phyloP scores from a whole-genome alignment of 345 rosid species.

The Corchorus capsularis region DNA sequence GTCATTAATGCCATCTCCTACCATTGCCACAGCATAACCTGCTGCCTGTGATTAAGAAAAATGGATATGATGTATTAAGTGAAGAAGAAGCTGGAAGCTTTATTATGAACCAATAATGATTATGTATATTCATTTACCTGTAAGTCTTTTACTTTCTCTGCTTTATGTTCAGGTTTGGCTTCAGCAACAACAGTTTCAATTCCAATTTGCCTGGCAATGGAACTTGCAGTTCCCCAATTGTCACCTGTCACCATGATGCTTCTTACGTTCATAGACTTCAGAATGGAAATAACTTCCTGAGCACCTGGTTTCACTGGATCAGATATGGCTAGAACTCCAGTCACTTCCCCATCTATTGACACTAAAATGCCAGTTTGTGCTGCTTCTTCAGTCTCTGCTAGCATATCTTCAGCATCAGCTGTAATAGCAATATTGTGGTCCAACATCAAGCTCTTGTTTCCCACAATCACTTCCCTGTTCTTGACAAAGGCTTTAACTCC shows the following conservation, averaged over 20 bases:
- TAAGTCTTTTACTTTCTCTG: conserved; percentile 79
- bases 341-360: conserved; percentile 56
- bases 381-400: conserved; percentile 70
- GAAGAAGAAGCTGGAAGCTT: background rate
- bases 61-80: background rate
- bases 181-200: conserved; percentile 78
- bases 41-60: conserved; percentile 43
- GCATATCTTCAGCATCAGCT: conserved; percentile 64
- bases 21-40: conserved; percentile 85
- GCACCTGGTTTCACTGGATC: conserved; percentile 86
- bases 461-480: conserved; percentile 64
- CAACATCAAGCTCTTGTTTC: conserved; percentile 79
- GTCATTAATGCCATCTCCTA: conserved; percentile 95
- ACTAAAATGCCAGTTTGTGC: conserved; percentile 87
- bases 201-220: conserved; percentile 82
- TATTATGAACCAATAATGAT: conserved; percentile 1
- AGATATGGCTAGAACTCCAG: conserved; percentile 73
- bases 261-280: conserved; percentile 72
- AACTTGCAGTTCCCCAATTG: conserved; percentile 93
- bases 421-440: conserved; percentile 46
- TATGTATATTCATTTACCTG: conserved; percentile 47
- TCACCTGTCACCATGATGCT: conserved; percentile 98
- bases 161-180: conserved; percentile 91
- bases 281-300: conserved; percentile 66
- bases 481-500: conserved; percentile 78